Percentiles rank a stretch among this genome's conserved stretches.
Evolutionary conservation across 441 rosid species (phyloP).

Genomic region (Melastoma candidum): DNA sequence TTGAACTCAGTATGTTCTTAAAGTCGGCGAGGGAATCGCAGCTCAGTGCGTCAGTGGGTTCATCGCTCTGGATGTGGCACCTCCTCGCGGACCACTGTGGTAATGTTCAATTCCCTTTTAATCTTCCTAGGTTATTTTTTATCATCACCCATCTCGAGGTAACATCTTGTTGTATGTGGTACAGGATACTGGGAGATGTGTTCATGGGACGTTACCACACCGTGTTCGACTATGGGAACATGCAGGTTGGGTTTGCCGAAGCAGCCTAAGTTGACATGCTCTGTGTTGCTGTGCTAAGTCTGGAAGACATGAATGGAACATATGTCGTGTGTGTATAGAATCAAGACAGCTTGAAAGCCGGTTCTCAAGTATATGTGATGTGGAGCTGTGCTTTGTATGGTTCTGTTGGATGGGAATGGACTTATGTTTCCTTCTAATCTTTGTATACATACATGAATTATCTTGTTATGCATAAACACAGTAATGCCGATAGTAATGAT

Average conservation of each 20-base stretch:
- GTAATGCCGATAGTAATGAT: too few relatives aligned
- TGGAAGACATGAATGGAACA: too few relatives aligned
- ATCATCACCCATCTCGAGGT: neutral
- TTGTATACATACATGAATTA: too few relatives aligned
- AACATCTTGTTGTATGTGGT: neutral
- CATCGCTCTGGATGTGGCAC: constrained; percentile 62
- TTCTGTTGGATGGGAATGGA: too few relatives aligned
- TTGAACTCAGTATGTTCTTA: constrained; percentile 42
- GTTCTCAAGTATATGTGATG: too few relatives aligned
- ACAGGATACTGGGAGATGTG: constrained; percentile 76
- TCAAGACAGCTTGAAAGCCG: too few relatives aligned
- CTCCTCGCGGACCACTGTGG: constrained; percentile 92
- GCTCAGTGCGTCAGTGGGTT: constrained; percentile 84
- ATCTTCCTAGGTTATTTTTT: neutral
- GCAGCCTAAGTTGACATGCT: constrained; percentile 30
- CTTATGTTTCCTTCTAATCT: too few relatives aligned
- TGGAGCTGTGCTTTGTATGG: too few relatives aligned
- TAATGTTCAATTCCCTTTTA: constrained; percentile 10
- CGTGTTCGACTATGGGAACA: constrained; percentile 71
- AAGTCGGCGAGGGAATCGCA: constrained; percentile 58
- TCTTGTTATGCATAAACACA: too few relatives aligned
- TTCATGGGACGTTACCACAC: constrained; percentile 82
- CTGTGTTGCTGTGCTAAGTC: too few relatives aligned
- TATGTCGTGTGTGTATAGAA: too few relatives aligned
- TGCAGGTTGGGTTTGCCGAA: constrained; percentile 74